A percentile compares a stretch with the other conserved stretches of the same genome.
Evolutionary conservation across 495 filamentous ascomycete species (phyloP).

Genomic region (Penicillium cinerascens): DNA sequence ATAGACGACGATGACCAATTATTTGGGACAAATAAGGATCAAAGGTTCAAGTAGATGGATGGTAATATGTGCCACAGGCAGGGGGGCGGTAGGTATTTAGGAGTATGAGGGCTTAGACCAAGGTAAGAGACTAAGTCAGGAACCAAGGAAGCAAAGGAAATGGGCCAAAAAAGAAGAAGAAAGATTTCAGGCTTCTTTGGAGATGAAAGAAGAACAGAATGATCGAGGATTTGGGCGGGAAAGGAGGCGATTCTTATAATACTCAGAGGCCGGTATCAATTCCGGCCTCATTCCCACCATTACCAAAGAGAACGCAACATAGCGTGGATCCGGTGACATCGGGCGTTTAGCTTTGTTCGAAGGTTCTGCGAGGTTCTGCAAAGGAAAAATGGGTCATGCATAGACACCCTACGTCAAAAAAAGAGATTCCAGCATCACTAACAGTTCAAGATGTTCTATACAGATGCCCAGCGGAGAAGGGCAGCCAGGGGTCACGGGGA

Average conservation of each 20-base stretch:
- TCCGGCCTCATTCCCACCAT: slow-evolving; percentile 18
- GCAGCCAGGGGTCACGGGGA: slow-evolving; percentile 30
- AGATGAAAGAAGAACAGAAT: slow-evolving; percentile 17
- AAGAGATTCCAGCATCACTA: slow-evolving; percentile 6
- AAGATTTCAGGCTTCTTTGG: slow-evolving; percentile 3
- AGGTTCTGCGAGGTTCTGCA: not conserved
- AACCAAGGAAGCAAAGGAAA: slow-evolving; percentile 17
- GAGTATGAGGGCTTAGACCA: slow-evolving; percentile 26
- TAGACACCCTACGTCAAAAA: not conserved
- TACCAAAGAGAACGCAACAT: slow-evolving; percentile 35
- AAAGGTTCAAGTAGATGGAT: not conserved
- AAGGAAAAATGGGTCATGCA: not conserved
- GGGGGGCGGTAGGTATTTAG: slow-evolving; percentile 35
- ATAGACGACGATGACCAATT: slow-evolving; percentile 1
- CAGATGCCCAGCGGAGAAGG: slow-evolving; percentile 26
- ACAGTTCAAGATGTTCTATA: slow-evolving; percentile 28
- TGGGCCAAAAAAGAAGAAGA: slow-evolving; percentile 9
- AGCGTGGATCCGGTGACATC: slow-evolving; percentile 24
- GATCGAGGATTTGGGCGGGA: slow-evolving; percentile 25
- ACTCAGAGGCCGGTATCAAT: slow-evolving; percentile 55
- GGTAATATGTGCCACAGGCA: slow-evolving; percentile 1
- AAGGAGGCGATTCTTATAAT: slow-evolving; percentile 50
- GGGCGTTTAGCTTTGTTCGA: not conserved
- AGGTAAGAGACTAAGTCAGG: slow-evolving; percentile 35
- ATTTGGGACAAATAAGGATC: not conserved